Evolutionary conservation across 1,139 yeast genomes (phyloP).

Genomic region (Petasospora fabianii): DNA sequence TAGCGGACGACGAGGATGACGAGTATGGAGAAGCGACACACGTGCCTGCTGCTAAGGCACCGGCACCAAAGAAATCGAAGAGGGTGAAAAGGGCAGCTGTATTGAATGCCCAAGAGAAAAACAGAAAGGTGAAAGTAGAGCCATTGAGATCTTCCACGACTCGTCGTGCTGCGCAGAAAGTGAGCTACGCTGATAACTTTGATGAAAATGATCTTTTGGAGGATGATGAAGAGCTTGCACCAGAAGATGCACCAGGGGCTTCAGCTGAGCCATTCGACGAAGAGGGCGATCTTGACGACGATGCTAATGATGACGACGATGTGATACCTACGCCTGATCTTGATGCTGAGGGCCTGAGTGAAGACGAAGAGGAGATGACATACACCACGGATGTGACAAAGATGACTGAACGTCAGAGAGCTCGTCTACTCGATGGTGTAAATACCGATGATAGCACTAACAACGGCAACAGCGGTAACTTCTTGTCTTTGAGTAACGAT

Average conservation of each 20-base stretch:
- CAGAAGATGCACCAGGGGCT: background rate
- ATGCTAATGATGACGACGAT: constrained; percentile 19
- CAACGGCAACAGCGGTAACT: constrained; percentile 10
- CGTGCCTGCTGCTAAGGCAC: background rate
- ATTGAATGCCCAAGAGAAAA: constrained; percentile 3
- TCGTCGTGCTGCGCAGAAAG: constrained; percentile 9
- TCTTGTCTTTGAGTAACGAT: constrained; percentile 35
- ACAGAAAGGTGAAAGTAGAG: background rate
- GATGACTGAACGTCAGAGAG: constrained; percentile 62
- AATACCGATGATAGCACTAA: too few relatives aligned
- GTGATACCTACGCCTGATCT: constrained; percentile 26
- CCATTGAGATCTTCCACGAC: constrained; percentile 9
- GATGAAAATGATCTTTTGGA: constrained; percentile 15
- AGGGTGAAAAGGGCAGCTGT: constrained; percentile 9
- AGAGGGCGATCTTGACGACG: constrained; percentile 7
- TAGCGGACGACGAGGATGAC: constrained; percentile 7
- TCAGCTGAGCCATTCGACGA: too few relatives aligned
- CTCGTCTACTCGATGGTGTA: constrained; percentile 38
- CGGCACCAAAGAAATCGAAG: background rate
- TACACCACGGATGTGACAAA: constrained; percentile 40
- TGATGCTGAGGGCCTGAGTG: constrained; percentile 26
- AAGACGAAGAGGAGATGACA: constrained; percentile 25
- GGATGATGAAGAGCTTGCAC: constrained; percentile 6
- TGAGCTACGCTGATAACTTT: constrained; percentile 14
- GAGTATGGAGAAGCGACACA: constrained; percentile 14